Evolutionary conservation across 2,329 filamentous ascomycete species (phyloP), one percentile per base, ranked within the genome.

Genomic region (Reticulascus tulasneorum): DNA sequence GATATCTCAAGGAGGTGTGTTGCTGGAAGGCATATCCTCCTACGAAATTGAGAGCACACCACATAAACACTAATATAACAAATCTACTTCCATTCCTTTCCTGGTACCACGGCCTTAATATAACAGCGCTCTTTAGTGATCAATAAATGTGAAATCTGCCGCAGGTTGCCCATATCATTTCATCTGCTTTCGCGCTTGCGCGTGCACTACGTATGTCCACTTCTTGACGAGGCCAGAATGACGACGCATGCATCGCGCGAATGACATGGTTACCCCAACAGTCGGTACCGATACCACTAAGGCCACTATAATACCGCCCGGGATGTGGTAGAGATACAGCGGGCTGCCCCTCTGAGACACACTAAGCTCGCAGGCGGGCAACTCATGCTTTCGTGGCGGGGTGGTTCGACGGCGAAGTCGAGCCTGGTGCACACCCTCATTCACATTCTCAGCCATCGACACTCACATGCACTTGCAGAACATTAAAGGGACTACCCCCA

Each of bases 211-310:
- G 40, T 30, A 40, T 29, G 32, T n/a, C n/a, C n/a, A n/a, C n/a
- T n/a, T n/a, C 19, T 18, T 25, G 22, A 25, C 15, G 24, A 20
- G n/a, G 16, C 15, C 21, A 33, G 18, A 29, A 42, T 42, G 40
- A 42, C 40, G 37, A 42, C 40, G 40, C 40, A 37, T 42, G 40
- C 32, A 41, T 37, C 37, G 29, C 37, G 40, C 40, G 40, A 37
- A 42, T 42, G 40, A 42, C 40, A 40, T 42, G 40, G 31, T 29
- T 29, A 21, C 13, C 37, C 21, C 26, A 10, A 25, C 20, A 25
- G 31, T 23, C 20, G 37, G 40, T 42, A 42, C 37, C 32, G 29
- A 21, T 42, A 42, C 40, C 29, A 22, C 32, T 26, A 23, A 9
- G 16, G 17, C 13, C 40, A 33, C 40, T 32, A 33, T 26, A 17